Conservation (phyloP, 257 asterid species). For the Coffea eugenioides region DNA sequence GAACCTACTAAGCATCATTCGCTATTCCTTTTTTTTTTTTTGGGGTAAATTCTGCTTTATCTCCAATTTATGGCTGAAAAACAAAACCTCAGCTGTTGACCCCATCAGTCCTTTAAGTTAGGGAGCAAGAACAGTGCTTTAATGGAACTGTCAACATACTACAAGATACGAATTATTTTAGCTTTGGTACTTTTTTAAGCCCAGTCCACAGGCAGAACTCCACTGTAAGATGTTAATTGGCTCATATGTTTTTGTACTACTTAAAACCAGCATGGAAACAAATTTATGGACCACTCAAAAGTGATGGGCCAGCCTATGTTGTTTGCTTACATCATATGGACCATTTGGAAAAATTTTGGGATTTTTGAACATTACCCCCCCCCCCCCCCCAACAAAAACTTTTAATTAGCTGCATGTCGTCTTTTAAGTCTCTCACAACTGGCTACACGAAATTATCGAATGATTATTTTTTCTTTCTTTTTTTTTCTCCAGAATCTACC, state of each 20-base stretch:
- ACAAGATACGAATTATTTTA: neutral
- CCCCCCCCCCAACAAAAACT: no score
- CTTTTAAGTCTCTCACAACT: no score
- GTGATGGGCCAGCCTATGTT: neutral
- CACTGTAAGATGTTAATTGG: neutral
- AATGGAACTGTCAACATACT: conserved; percentile 1
- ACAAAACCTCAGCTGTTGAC: neutral
- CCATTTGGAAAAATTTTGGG: neutral
- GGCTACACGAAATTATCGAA: no score
- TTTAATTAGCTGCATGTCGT: no score
- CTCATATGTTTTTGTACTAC: neutral
- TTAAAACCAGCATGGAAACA: neutral
- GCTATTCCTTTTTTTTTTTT: neutral
- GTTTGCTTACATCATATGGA: neutral
- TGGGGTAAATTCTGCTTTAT: neutral
- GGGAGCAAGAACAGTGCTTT: neutral
- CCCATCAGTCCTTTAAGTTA: neutral
- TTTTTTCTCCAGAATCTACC: no score
- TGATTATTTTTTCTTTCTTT: no score
- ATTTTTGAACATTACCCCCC: no score
- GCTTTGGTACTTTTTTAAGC: neutral
- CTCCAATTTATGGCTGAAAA: neutral
- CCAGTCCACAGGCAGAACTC: neutral
- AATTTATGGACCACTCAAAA: neutral
- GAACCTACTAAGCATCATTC: no score